Percentiles rank a stretch among this genome's conserved stretches.
Evolutionary conservation across 2,329 filamentous ascomycete species (phyloP).

Genomic region (Septoria petroselini): DNA sequence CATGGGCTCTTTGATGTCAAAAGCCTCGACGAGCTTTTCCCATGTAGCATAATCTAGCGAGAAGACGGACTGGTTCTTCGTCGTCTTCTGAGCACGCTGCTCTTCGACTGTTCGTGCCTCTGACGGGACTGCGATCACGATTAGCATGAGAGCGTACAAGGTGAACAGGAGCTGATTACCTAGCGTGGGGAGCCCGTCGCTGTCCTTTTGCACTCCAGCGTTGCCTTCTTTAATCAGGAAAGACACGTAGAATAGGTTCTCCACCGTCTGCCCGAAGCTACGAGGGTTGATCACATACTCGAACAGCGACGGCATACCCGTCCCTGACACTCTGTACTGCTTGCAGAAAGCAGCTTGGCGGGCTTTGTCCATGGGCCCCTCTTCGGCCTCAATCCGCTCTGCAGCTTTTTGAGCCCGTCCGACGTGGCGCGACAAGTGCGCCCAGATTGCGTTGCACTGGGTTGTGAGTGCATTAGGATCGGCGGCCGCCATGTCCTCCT

Average conservation of each 20-base stretch:
- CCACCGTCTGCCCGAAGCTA: conserved; percentile 90
- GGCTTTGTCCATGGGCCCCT: conserved; percentile 39
- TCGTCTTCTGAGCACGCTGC: conserved; percentile 56
- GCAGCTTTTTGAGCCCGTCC: conserved; percentile 30
- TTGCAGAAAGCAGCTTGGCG: conserved; percentile 55
- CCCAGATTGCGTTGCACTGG: conserved; percentile 72
- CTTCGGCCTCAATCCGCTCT: conserved; percentile 29
- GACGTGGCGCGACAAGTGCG: conserved; percentile 52
- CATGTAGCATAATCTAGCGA: conserved; percentile 82
- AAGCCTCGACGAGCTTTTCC: conserved; percentile 71
- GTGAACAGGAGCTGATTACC: conserved; percentile 61
- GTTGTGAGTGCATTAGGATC: conserved; percentile 76
- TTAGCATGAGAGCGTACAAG: too few species aligned
- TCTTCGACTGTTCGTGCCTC: conserved; percentile 50
- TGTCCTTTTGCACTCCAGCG: conserved; percentile 70
- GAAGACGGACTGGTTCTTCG: conserved; percentile 74
- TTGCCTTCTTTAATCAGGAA: conserved; percentile 88
- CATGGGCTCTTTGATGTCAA: conserved; percentile 72
- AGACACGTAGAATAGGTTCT: conserved; percentile 95
- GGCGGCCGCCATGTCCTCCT: conserved; percentile 69
- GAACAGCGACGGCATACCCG: conserved; percentile 73
- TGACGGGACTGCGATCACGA: conserved; percentile 44
- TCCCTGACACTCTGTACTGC: conserved; percentile 61
- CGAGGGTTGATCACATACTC: conserved; percentile 85
- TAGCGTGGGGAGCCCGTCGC: conserved; percentile 71